Percentiles rank a stretch among this genome's conserved stretches.
Conservation (phyloP, 768 basidiomycete genomes). For the Russula compacta region DNA sequence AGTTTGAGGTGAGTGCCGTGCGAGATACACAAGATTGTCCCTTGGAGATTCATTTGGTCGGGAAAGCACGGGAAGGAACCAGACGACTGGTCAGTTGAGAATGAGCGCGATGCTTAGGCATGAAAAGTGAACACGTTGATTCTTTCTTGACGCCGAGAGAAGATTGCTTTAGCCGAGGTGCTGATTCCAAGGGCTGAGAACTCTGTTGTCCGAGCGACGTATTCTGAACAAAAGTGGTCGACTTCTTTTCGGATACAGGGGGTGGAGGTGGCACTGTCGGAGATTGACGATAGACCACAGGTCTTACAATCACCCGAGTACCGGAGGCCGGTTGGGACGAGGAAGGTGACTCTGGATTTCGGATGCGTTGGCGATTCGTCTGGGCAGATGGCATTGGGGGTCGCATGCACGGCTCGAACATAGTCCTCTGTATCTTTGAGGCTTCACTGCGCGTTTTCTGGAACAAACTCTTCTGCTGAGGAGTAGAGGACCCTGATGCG, state of each 20-base stretch:
- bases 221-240: background rate
- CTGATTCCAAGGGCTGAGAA: constrained; percentile 15
- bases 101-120: constrained; percentile 64
- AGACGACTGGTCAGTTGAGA: constrained; percentile 25
- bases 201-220: constrained; percentile 2
- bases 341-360: constrained; percentile 23
- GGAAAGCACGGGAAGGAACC: constrained; percentile 11
- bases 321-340: constrained; percentile 18
- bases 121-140: constrained; percentile 53
- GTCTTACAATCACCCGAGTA: constrained; percentile 13
- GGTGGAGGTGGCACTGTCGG: constrained; percentile 17
- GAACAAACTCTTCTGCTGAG: constrained; percentile 57
- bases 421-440: constrained; percentile 52
- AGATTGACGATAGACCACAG: constrained; percentile 3
- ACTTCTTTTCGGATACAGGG: constrained; percentile 15
- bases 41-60: constrained; percentile 5
- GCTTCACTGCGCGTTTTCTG: constrained; percentile 71
- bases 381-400: constrained; percentile 46
- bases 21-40: constrained; percentile 5
- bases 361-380: constrained; percentile 30
- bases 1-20: background rate
- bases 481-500: constrained; percentile 31
- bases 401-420: constrained; percentile 44
- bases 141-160: constrained; percentile 45
- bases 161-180: constrained; percentile 31